Evolutionary conservation across 345 rosid genomes (phyloP).

Genomic region (Cardamine chenopodiifolia): DNA sequence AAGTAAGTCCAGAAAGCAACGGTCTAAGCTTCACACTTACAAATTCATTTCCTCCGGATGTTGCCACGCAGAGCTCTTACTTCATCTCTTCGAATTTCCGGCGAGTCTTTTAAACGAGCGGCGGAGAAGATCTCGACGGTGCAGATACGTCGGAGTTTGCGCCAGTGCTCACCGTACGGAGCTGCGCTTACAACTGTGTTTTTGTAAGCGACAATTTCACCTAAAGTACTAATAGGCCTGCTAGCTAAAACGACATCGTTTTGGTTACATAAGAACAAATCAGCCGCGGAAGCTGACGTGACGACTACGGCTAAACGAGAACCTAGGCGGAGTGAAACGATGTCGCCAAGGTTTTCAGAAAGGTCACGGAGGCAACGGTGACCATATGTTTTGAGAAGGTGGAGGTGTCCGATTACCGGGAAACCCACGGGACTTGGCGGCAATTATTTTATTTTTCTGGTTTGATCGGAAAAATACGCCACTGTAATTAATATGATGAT

Average conservation of each 20-base stretch:
- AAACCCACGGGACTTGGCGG: slow-evolving; percentile 28
- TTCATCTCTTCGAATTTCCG: slow-evolving; percentile 38
- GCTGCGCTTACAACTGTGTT: slow-evolving; percentile 32
- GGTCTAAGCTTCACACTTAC: background rate
- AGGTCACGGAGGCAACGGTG: slow-evolving; percentile 36
- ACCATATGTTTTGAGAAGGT: slow-evolving; percentile 38
- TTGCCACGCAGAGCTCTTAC: slow-evolving; percentile 25
- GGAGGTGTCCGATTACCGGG: slow-evolving; percentile 30
- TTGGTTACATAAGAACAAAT: slow-evolving; percentile 49
- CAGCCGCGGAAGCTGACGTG: slow-evolving; percentile 38
- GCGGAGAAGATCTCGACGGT: slow-evolving; percentile 45
- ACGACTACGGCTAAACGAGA: slow-evolving; percentile 42
- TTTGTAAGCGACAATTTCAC: slow-evolving; percentile 41
- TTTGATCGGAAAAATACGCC: slow-evolving; percentile 7
- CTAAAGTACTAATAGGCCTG: slow-evolving; percentile 36
- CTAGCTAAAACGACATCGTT: slow-evolving; percentile 52
- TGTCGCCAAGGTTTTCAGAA: slow-evolving; percentile 45
- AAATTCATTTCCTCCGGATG: background rate
- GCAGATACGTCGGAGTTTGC: slow-evolving; percentile 52
- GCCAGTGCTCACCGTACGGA: slow-evolving; percentile 58
- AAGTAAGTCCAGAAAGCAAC: slow-evolving; percentile 26
- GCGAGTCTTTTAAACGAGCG: slow-evolving; percentile 35
- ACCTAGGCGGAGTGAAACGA: slow-evolving; percentile 50
- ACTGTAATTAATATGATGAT: background rate
- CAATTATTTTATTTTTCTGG: background rate